These are phyloP conservation scores for Podila verticillata DNA, from an alignment of 192 early-diverging fungal genomes.

Conservation along the genomic window DNA sequence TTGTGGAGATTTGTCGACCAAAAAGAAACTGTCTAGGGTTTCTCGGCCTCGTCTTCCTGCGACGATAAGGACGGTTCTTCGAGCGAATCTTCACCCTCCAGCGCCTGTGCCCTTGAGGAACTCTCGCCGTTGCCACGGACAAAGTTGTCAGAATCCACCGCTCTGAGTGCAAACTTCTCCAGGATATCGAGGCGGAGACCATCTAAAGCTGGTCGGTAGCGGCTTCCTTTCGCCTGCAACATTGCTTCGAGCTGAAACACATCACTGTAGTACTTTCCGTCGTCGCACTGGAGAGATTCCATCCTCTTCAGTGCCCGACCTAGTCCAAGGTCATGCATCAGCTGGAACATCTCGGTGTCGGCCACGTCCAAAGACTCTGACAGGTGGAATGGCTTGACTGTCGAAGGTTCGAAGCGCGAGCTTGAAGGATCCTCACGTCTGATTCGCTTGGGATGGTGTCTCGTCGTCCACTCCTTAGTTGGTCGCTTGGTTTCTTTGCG, in stretches of 20 bases:
- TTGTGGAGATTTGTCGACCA: neutral
- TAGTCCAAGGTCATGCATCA: neutral
- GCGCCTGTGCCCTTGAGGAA: neutral
- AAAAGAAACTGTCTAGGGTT: neutral
- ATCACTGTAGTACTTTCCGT: neutral
- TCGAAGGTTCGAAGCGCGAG: neutral
- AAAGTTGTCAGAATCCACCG: too few relatives aligned
- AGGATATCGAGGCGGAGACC: neutral
- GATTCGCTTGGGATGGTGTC: too few relatives aligned
- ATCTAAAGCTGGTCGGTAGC: neutral
- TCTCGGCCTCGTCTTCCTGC: neutral
- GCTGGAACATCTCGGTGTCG: neutral
- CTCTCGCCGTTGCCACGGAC: too few relatives aligned
- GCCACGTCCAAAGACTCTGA: neutral
- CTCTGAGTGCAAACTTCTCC: neutral
- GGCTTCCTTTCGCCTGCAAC: neutral
- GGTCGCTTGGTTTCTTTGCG: too few relatives aligned
- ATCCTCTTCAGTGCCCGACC: neutral
- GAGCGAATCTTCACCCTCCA: neutral
- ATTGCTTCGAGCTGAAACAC: neutral
- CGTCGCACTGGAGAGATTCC: neutral
- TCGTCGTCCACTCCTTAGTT: too few relatives aligned
- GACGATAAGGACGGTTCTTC: neutral
- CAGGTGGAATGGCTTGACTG: too few relatives aligned
- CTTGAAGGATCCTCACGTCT: too few relatives aligned